phyloP scores from a whole-genome alignment of 345 rosid species.

The Sisymbrium altissimum region DNA sequence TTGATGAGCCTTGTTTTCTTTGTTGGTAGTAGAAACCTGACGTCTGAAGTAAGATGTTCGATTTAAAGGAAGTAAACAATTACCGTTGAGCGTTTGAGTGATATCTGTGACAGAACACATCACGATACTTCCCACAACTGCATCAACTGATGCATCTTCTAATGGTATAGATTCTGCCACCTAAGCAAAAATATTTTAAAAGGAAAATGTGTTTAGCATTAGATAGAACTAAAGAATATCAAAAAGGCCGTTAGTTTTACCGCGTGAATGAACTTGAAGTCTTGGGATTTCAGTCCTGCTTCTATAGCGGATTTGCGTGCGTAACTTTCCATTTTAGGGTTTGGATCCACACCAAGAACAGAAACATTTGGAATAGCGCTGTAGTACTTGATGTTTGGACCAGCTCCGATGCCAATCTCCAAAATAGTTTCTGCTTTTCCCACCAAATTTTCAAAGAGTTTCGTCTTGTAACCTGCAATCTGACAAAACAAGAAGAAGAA shows the following conservation, averaged over 20 bases:
- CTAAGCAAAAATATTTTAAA: too few relatives aligned
- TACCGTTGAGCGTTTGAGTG: constrained; percentile 57
- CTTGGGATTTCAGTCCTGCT: constrained; percentile 49
- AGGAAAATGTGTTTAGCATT: neutral
- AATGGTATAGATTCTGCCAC: constrained; percentile 76
- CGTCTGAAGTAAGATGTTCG: neutral
- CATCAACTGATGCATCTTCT: constrained; percentile 69
- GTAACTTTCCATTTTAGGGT: constrained; percentile 62
- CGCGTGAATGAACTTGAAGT: constrained; percentile 62
- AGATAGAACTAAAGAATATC: neutral
- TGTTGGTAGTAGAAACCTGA: too few relatives aligned
- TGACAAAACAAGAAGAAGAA: constrained; percentile 12
- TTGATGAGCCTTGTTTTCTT: neutral
- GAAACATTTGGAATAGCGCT: constrained; percentile 38
- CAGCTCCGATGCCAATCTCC: constrained; percentile 85
- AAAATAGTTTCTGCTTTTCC: constrained; percentile 56
- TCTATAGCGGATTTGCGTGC: constrained; percentile 53
- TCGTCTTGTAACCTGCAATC: constrained; percentile 59
- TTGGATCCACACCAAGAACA: constrained; percentile 76
- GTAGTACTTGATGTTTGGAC: constrained; percentile 73
- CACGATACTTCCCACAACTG: constrained; percentile 75
- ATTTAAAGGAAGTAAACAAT: neutral
- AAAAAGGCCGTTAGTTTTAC: constrained; percentile 27
- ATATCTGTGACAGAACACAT: constrained; percentile 74
- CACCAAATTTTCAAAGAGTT: constrained; percentile 51